A percentile compares a stretch with the other conserved stretches of the same genome.
Conservation (phyloP, 169 alveolate genomes). For the Babesia bovis region DNA sequence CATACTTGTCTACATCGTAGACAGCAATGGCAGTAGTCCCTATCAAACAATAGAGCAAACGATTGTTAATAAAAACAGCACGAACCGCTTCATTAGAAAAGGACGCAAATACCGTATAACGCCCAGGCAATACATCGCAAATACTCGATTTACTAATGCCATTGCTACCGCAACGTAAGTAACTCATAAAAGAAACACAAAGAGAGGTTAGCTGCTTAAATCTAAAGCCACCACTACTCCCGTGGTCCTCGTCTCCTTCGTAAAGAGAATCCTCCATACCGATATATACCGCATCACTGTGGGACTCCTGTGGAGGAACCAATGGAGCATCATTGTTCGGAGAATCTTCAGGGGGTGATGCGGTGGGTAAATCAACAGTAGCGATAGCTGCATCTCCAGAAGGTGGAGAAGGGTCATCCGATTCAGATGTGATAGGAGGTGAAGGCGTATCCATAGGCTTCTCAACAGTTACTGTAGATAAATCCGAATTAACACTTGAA, state of each 20-base stretch:
- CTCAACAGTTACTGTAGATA: background rate
- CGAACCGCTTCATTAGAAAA: constrained; percentile 56
- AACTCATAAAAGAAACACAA: constrained; percentile 15
- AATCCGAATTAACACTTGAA: background rate
- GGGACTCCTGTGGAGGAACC: background rate
- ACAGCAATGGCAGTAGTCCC: constrained; percentile 52
- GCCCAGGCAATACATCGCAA: constrained; percentile 34
- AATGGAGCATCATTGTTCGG: background rate
- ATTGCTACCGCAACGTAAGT: constrained; percentile 11
- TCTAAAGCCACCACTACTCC: background rate
- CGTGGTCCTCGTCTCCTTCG: background rate
- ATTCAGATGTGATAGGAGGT: background rate
- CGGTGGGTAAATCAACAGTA: background rate
- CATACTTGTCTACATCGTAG: constrained; percentile 47
- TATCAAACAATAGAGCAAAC: constrained; percentile 41
- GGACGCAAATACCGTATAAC: constrained; percentile 61
- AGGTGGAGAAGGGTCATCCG: background rate
- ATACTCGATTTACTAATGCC: background rate
- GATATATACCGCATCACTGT: background rate
- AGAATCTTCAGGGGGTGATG: background rate
- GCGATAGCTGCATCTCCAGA: background rate
- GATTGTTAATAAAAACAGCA: constrained; percentile 42
- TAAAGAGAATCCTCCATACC: background rate
- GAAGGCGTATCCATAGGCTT: background rate
- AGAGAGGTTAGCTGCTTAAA: constrained; percentile 8